These are phyloP conservation scores for Penicillium sp. DNA, from an alignment of 2,329 filamentous ascomycete species.

Conservation along the genomic window DNA sequence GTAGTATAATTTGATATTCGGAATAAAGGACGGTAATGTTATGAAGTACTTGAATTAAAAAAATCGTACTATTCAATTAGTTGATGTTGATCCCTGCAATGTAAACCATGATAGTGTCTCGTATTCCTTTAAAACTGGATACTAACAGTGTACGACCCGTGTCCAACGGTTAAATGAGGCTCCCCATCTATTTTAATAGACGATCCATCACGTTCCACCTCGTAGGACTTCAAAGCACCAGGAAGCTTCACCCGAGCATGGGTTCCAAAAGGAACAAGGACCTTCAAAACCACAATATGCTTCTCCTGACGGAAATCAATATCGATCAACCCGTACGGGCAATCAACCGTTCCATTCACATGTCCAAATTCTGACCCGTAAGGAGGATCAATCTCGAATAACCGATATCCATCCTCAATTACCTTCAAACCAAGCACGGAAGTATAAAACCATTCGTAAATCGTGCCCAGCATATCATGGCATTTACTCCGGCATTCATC, in stretches of 20 bases:
- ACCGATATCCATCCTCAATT: slow-evolving; percentile 41
- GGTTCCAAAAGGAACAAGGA: not conserved
- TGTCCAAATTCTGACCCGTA: slow-evolving; percentile 42
- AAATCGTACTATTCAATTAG: not conserved
- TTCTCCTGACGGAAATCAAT: slow-evolving; percentile 6
- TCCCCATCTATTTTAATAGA: not conserved
- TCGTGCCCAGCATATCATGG: slow-evolving; percentile 52
- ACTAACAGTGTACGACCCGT: not conserved
- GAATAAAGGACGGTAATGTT: no score
- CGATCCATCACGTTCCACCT: not conserved
- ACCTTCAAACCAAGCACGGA: slow-evolving; percentile 42
- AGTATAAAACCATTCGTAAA: slow-evolving; percentile 52
- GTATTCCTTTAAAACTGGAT: not conserved
- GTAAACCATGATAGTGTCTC: not conserved
- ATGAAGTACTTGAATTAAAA: not conserved
- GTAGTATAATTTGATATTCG: not conserved
- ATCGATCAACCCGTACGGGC: slow-evolving; percentile 21
- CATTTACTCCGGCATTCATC: slow-evolving; percentile 73
- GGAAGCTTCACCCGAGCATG: not conserved
- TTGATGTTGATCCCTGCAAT: not conserved
- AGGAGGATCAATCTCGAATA: slow-evolving; percentile 42
- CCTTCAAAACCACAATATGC: not conserved
- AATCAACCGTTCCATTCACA: slow-evolving; percentile 22
- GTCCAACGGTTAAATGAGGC: not conserved
- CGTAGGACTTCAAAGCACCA: not conserved